phyloP scores from a whole-genome alignment of 176 grass and related monocot genomes.

The Eragrostis curvula region DNA sequence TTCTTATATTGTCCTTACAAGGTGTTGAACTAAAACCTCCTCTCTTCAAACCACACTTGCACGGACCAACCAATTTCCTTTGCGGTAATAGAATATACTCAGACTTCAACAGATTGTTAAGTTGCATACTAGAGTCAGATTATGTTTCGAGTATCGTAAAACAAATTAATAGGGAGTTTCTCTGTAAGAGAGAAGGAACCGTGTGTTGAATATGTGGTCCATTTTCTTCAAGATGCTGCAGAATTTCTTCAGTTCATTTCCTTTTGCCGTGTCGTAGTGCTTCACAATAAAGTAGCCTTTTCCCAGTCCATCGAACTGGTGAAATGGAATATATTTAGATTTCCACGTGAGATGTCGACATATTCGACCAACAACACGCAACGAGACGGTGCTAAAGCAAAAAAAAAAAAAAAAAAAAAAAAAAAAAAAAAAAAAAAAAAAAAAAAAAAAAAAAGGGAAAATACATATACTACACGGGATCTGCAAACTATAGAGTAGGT shows the following conservation, averaged over 20 bases:
- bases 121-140: neutral
- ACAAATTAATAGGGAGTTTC: neutral
- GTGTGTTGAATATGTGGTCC: neutral
- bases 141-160: neutral
- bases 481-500: slow-evolving; percentile 35
- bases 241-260: neutral
- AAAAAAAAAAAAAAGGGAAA: no score
- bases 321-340: slow-evolving; percentile 28
- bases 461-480: neutral
- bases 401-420: no score
- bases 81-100: neutral
- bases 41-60: neutral
- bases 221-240: neutral
- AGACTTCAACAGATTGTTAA: neutral
- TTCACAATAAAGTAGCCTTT: slow-evolving; percentile 9
- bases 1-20: neutral
- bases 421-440: no score
- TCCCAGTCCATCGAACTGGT: slow-evolving; percentile 7
- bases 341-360: slow-evolving; percentile 48
- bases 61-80: neutral
- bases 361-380: neutral
- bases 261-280: slow-evolving; percentile 7
- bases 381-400: neutral
- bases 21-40: neutral
- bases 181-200: neutral